phyloP scores from a whole-genome alignment of 1,139 yeast genomes.

The Taphrina wiesneri region DNA sequence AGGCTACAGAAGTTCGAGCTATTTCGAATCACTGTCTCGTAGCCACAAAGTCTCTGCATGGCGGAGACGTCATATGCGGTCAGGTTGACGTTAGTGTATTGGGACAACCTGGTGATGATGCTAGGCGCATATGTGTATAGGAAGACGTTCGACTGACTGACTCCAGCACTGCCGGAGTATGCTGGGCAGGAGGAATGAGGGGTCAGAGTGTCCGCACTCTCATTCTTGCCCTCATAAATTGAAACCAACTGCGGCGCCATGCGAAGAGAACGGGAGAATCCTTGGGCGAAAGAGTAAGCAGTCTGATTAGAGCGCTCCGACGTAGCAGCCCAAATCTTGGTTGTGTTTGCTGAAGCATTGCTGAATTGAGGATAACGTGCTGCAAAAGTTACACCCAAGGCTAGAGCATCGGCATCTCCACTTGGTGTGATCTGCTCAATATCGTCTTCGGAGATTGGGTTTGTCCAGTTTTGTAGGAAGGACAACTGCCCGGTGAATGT shows the following conservation, averaged over 20 bases:
- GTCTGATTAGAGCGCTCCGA: slow-evolving; percentile 14
- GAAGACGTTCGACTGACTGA: slow-evolving; percentile 9
- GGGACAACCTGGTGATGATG: slow-evolving; percentile 1
- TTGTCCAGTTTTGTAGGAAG: slow-evolving; percentile 7
- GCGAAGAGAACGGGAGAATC: slow-evolving; percentile 6
- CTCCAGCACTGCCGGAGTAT: slow-evolving; percentile 21
- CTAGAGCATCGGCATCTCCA: neutral
- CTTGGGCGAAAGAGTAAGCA: slow-evolving; percentile 12
- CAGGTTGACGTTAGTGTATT: slow-evolving; percentile 5
- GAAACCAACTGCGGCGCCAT: slow-evolving; percentile 9
- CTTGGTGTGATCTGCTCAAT: slow-evolving; percentile 7
- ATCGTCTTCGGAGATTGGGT: slow-evolving; percentile 11
- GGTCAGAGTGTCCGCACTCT: slow-evolving; percentile 12
- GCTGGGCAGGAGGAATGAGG: slow-evolving; percentile 19
- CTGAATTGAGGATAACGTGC: slow-evolving; percentile 22
- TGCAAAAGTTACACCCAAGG: neutral
- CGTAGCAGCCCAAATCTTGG: slow-evolving; percentile 16
- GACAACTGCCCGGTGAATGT: neutral
- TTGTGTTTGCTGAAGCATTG: slow-evolving; percentile 14
- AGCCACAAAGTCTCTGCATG: slow-evolving; percentile 16
- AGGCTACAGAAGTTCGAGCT: slow-evolving; percentile 1
- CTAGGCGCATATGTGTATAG: slow-evolving; percentile 6
- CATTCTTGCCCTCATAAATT: slow-evolving; percentile 16
- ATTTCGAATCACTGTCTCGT: slow-evolving; percentile 11
- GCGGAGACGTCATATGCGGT: slow-evolving; percentile 14